Conservation (phyloP, 352 stramenopile genomes). For the Phytophthora hybrid region DNA sequence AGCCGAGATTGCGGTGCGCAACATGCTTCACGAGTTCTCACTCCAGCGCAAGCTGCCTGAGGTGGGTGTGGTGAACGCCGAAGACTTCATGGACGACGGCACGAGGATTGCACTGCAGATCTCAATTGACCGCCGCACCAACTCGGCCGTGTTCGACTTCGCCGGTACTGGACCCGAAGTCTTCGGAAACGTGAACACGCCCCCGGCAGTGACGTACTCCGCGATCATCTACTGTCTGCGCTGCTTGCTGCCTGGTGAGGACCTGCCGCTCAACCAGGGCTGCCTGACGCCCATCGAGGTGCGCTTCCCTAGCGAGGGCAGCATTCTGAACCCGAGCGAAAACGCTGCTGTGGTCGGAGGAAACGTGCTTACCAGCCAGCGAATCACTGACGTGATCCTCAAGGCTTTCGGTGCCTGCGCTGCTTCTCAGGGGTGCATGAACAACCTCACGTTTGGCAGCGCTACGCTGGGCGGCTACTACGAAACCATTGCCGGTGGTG, state of each 20-base stretch:
- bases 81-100: constrained; percentile 99
- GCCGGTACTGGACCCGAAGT: constrained; percentile 97
- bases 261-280: constrained; percentile 98
- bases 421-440: constrained; percentile 99
- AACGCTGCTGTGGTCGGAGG: constrained; percentile 97
- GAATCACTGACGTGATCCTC: constrained; percentile 98
- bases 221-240: constrained; percentile 99
- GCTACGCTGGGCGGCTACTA: constrained; percentile 96
- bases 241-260: constrained; percentile 93
- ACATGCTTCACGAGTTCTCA: constrained; percentile 96
- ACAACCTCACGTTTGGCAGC: constrained; percentile 99
- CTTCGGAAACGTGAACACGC: constrained; percentile 98
- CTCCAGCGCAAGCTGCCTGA: constrained; percentile 75
- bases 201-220: constrained; percentile 98
- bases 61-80: constrained; percentile 89
- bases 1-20: constrained; percentile 94
- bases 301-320: constrained; percentile 92
- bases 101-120: constrained; percentile 97
- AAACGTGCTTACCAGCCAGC: constrained; percentile 98
- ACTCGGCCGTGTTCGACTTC: constrained; percentile 98
- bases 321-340: constrained; percentile 95
- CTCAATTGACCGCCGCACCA: constrained; percentile 92
- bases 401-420: constrained; percentile 96
- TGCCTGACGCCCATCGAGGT: constrained; percentile 98
- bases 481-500: constrained; percentile 99